These are phyloP conservation scores for Xylaria sp. DNA, from an alignment of 2,329 filamentous ascomycete species.

Conservation along the genomic window DNA sequence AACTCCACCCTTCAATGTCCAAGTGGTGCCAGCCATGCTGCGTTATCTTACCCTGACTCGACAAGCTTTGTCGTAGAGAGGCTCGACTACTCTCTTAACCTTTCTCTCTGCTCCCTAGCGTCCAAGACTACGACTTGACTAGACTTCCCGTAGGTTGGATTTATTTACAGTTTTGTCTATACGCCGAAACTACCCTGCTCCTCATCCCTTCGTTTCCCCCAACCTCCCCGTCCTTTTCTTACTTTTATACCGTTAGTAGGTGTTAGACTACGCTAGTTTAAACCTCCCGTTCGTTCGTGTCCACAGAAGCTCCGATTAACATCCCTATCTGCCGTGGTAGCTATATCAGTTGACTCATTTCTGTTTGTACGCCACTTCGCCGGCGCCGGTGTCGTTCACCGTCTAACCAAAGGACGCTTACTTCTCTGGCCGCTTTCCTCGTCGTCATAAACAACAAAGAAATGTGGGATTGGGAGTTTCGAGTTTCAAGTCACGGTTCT, in stretches of 20 bases:
- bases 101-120: slow-evolving; percentile 25
- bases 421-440: background rate
- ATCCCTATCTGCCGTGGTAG: slow-evolving; percentile 39
- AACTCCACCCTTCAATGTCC: slow-evolving; percentile 33
- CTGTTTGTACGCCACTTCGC: slow-evolving; percentile 31
- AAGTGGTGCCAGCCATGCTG: slow-evolving; percentile 46
- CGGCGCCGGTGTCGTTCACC: slow-evolving; percentile 30
- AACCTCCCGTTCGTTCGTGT: slow-evolving; percentile 20
- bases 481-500: slow-evolving; percentile 21
- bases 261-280: slow-evolving; percentile 6
- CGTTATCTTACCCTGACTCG: slow-evolving; percentile 41
- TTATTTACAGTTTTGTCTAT: background rate
- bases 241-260: slow-evolving; percentile 10
- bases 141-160: slow-evolving; percentile 3
- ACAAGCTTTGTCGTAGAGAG: slow-evolving; percentile 27
- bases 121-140: slow-evolving; percentile 31
- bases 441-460: slow-evolving; percentile 21
- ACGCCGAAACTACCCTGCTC: slow-evolving; percentile 14
- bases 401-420: background rate
- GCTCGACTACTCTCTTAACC: slow-evolving; percentile 24
- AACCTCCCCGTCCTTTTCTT: slow-evolving; percentile 9
- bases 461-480: slow-evolving; percentile 20
- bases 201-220: background rate
- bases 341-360: slow-evolving; percentile 39
- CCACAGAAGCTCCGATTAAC: slow-evolving; percentile 41